A percentile compares a stretch with the other conserved stretches of the same genome.
phyloP scores from a whole-genome alignment of 352 stramenopile genomes.

The Phytophthora chlamydospora region DNA sequence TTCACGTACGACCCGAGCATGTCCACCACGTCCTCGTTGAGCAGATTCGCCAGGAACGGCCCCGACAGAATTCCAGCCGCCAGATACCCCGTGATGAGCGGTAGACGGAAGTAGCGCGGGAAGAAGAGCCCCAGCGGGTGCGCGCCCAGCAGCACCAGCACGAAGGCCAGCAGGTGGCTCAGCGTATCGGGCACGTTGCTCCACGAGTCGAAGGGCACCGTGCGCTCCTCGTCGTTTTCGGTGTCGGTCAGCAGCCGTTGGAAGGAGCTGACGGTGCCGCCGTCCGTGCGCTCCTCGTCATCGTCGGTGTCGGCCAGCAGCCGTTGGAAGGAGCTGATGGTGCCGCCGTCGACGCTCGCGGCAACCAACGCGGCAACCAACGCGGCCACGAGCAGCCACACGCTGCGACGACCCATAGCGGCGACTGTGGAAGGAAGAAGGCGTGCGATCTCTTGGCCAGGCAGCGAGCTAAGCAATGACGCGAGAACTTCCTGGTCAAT shows the following conservation, averaged over 20 bases:
- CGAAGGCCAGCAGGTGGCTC: constrained; percentile 41
- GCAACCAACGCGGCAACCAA: constrained; percentile 7
- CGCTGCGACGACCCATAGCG: constrained; percentile 7
- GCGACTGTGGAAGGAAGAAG: no score
- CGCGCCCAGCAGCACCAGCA: constrained; percentile 49
- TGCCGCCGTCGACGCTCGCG: constrained; percentile 9
- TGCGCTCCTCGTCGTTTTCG: constrained; percentile 7
- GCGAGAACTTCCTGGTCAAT: no score
- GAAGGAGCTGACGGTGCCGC: no score
- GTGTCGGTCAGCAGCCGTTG: no score
- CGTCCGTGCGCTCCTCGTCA: constrained; percentile 19
- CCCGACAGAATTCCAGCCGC: constrained; percentile 48
- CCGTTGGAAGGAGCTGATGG: constrained; percentile 5
- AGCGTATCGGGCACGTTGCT: constrained; percentile 40
- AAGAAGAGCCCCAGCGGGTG: constrained; percentile 55
- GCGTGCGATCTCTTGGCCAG: no score
- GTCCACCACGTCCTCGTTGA: constrained; percentile 35
- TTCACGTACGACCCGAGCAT: constrained; percentile 42
- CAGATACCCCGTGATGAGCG: constrained; percentile 59
- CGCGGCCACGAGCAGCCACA: constrained; percentile 6
- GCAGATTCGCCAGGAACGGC: constrained; percentile 49
- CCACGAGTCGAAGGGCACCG: constrained; percentile 40
- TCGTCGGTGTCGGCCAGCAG: constrained; percentile 4
- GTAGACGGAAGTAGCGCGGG: constrained; percentile 49
- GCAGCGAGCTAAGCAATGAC: no score